Evolutionary conservation across 2,329 filamentous ascomycete species (phyloP).

Genomic region (Escovopsis sp.): DNA sequence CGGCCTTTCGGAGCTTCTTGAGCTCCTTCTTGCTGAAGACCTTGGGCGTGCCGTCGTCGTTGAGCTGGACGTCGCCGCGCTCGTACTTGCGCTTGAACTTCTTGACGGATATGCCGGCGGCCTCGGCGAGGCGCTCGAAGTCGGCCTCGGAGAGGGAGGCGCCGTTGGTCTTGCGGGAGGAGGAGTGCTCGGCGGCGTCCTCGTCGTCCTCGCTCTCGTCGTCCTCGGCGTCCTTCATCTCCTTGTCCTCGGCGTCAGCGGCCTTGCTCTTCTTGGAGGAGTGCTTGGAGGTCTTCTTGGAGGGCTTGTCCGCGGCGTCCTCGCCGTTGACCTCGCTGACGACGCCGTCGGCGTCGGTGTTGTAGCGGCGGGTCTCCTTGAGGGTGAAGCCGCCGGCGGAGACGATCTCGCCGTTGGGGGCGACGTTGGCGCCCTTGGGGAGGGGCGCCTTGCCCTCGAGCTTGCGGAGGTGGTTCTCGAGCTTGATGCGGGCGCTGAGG

Average conservation of each 20-base stretch:
- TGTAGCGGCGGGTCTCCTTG: conserved; percentile 90
- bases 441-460: conserved; percentile 85
- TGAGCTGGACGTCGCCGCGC: conserved; percentile 57
- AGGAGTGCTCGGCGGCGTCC: conserved; percentile 10
- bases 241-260: conserved; percentile 26
- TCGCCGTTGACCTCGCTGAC: conserved; percentile 36
- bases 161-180: conserved; percentile 15
- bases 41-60: conserved; percentile 48
- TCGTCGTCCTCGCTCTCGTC: conserved; percentile 20
- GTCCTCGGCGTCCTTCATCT: conserved; percentile 27
- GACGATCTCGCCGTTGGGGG: conserved; percentile 51
- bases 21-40: conserved; percentile 62
- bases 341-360: conserved; percentile 81
- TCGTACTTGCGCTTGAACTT: conserved; percentile 70
- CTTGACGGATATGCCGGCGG: conserved; percentile 55
- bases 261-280: conserved; percentile 23
- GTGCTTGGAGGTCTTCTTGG: conserved; percentile 20
- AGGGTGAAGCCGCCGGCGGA: conserved; percentile 72
- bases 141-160: conserved; percentile 39
- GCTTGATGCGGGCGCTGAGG: conserved; percentile 52
- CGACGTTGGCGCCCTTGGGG: conserved; percentile 60
- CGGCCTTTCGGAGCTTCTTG: conserved; percentile 67
- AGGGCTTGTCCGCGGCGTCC: conserved; percentile 26
- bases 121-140: conserved; percentile 45
- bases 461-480: conserved; percentile 60